Evolutionary conservation across 805 yeast species (phyloP).

Genomic region (Ogataea kodamae): DNA sequence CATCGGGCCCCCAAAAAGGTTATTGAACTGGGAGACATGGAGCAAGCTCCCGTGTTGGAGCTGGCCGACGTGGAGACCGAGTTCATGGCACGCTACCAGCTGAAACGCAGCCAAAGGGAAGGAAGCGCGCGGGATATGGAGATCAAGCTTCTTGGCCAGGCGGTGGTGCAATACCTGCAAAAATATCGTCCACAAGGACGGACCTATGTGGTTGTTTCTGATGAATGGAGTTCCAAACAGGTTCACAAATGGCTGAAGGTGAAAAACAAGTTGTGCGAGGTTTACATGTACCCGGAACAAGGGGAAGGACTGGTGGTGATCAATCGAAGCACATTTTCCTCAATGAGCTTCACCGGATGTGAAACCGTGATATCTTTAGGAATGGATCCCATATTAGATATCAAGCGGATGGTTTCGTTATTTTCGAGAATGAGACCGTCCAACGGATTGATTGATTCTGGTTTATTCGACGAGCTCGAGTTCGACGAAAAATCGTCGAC

Average conservation of each 20-base stretch:
- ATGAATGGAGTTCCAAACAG: constrained; percentile 1
- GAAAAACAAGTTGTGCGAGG: neutral
- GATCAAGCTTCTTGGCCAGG: constrained; percentile 24
- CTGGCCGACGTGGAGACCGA: neutral
- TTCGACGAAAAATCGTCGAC: no score
- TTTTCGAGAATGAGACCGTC: constrained; percentile 27
- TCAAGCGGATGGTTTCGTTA: constrained; percentile 21
- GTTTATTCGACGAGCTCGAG: constrained; percentile 16
- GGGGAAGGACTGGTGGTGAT: constrained; percentile 19
- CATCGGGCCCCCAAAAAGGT: neutral
- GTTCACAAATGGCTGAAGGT: neutral
- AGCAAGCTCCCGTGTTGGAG: constrained; percentile 15
- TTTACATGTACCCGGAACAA: neutral
- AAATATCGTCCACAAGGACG: constrained; percentile 10
- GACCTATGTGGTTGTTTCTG: constrained; percentile 28
- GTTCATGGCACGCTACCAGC: constrained; percentile 25
- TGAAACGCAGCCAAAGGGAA: constrained; percentile 19
- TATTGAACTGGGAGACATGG: constrained; percentile 1
- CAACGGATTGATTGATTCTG: constrained; percentile 20
- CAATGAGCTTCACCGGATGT: constrained; percentile 29
- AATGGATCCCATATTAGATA: constrained; percentile 28
- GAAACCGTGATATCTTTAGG: constrained; percentile 30
- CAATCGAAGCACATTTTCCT: constrained; percentile 25
- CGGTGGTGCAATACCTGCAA: constrained; percentile 23
- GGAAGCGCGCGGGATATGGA: constrained; percentile 21